Evolutionary conservation across 192 early-diverging fungal genomes (phyloP), one percentile per base, ranked within the genome.

Genomic region (Umbelopsis isabellina): DNA sequence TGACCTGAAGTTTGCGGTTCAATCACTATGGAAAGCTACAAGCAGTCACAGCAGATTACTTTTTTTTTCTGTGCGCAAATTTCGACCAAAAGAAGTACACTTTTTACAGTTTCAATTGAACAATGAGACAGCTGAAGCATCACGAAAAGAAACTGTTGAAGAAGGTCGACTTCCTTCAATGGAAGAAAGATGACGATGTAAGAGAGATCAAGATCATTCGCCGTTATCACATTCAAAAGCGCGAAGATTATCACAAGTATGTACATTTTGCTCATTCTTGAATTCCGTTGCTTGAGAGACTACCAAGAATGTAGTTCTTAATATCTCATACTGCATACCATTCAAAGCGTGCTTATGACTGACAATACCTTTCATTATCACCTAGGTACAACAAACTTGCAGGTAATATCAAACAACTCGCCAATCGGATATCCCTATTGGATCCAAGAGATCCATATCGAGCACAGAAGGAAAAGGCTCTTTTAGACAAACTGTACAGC

Each of bases 141-240:
- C 95, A 98, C 86, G 96, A 98, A 83, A 85, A 95, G 78, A 98
- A 97, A 85, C 87, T 98, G 11, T 86, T 98, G 47, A 92, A 92
- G 78, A 98, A 97, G 85, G 95, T 98, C 55, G 92, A 98, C 80
- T 97, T 98, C 75, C 75, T 98, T 72, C 88, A 91, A 81, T 98
- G 93, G 93, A 94, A 94, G 82, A 86, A 88, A 30, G 93, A 97
- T 45, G 84, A 90, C 73, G 90, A 89, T 50, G 76, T 97, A 41
- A 83, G 88, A 53, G 95, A 97, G 77, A 91, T 93, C 65, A 85
- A 90, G 72, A 89, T 97, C 25, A 93, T 98, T 81, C 87, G 94
- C 30, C 76, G 91, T 69, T 97, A 97, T 83, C 93, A 95, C 72
- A 80, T 98, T 48, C 86, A 90, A 66, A 91, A 92, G 69, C 84